Evolutionary conservation across 2,329 filamentous ascomycete genomes (phyloP).

Genomic region (Daldinia eschscholtzii): DNA sequence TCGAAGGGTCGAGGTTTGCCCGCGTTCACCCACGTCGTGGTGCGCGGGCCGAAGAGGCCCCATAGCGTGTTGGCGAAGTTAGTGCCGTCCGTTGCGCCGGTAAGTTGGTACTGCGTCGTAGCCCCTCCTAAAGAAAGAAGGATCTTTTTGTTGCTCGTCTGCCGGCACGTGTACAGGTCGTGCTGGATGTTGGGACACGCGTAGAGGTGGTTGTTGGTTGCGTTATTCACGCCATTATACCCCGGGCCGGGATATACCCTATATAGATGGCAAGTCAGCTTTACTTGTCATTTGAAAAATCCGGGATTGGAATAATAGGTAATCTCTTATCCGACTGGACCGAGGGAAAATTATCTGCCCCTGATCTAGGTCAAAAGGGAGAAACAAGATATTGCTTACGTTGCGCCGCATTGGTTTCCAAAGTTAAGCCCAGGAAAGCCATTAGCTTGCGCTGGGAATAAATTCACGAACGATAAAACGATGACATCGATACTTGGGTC

Average conservation of each 20-base stretch:
- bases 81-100: conserved; percentile 54
- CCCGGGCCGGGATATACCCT: conserved; percentile 51
- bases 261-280: neutral
- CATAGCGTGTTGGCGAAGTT: conserved; percentile 55
- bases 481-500: conserved; percentile 58
- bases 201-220: conserved; percentile 52
- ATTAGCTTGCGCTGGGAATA: conserved; percentile 59
- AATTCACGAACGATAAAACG: conserved; percentile 58
- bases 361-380: neutral
- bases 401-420: conserved; percentile 57
- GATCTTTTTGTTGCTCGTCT: conserved; percentile 56
- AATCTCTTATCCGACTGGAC: neutral
- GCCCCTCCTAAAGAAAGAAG: conserved; percentile 58
- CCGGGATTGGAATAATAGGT: neutral
- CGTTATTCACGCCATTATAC: conserved; percentile 51
- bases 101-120: conserved; percentile 54
- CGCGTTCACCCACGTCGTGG: conserved; percentile 49
- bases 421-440: conserved; percentile 58
- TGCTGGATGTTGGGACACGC: conserved; percentile 54
- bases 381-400: neutral
- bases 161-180: conserved; percentile 57
- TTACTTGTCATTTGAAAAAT: neutral
- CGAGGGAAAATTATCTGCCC: neutral
- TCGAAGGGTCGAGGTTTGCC: conserved; percentile 51
- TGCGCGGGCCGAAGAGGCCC: conserved; percentile 57